Conservation (phyloP, 805 yeast species). For the Hemisphaericaspora nanyangensis region DNA sequence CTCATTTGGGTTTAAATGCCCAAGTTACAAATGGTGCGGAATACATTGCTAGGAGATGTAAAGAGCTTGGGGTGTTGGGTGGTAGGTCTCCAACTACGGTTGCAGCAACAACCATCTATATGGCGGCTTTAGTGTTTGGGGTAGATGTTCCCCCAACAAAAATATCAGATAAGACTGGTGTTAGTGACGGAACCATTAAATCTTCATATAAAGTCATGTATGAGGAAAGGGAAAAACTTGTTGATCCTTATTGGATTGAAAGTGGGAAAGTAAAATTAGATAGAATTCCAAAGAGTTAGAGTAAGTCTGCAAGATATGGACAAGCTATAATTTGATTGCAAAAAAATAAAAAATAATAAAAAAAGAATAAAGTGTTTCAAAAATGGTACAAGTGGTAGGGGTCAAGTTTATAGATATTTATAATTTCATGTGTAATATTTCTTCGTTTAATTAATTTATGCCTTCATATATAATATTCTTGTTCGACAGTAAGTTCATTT, state of each 20-base stretch:
- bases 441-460: no score
- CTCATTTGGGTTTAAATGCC: constrained; percentile 83
- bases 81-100: constrained; percentile 97
- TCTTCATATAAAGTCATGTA: constrained; percentile 81
- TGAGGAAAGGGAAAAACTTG: constrained; percentile 59
- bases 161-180: constrained; percentile 91
- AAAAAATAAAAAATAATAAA: background rate
- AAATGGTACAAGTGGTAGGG: background rate
- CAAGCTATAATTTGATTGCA: background rate
- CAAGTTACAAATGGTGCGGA: constrained; percentile 91
- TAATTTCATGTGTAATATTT: no score
- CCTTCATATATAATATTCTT: no score
- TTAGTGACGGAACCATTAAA: constrained; percentile 95
- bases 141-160: constrained; percentile 70
- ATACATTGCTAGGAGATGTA: constrained; percentile 82
- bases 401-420: no score
- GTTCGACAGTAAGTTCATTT: no score
- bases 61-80: constrained; percentile 88
- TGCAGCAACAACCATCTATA: constrained; percentile 95
- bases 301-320: background rate
- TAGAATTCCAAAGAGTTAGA: constrained; percentile 26
- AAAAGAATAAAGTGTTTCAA: background rate
- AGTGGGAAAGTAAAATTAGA: constrained; percentile 60
- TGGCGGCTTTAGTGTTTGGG: constrained; percentile 87
- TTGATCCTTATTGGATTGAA: constrained; percentile 76